A percentile compares a stretch with the other conserved stretches of the same genome.
These are phyloP conservation scores for Ballota nigra DNA, from an alignment of 257 asterid genomes.

Conservation along the genomic window DNA sequence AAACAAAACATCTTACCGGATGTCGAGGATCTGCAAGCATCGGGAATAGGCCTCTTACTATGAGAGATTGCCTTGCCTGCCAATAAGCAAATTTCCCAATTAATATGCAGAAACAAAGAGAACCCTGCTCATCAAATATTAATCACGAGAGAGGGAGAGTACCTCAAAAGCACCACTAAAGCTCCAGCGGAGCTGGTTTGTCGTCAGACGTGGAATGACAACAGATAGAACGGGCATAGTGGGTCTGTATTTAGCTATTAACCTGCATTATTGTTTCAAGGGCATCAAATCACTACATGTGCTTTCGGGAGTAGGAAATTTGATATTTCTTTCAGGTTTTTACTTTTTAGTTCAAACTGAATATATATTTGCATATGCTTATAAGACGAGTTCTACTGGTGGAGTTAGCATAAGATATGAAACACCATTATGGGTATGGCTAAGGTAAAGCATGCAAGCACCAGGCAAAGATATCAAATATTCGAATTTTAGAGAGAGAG, in stretches of 20 bases:
- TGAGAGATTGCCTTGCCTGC: constrained; percentile 90
- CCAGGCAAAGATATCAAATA: background rate
- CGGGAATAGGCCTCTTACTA: constrained; percentile 93
- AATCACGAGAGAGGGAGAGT: background rate
- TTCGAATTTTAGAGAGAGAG: background rate
- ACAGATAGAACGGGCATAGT: constrained; percentile 93
- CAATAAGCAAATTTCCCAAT: background rate
- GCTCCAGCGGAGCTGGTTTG: constrained; percentile 84
- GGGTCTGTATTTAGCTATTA: constrained; percentile 93
- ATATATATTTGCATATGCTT: too few relatives aligned
- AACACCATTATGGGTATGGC: too few relatives aligned
- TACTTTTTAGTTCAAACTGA: too few relatives aligned
- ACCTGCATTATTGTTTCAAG: constrained; percentile 39
- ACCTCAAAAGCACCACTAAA: constrained; percentile 92
- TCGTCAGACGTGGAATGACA: constrained; percentile 82
- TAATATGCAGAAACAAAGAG: background rate
- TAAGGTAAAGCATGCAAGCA: too few relatives aligned
- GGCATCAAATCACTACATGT: background rate
- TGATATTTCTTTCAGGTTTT: background rate
- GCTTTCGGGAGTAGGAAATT: background rate
- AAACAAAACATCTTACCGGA: constrained; percentile 48
- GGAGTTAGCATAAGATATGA: too few relatives aligned
- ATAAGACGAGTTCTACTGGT: too few relatives aligned
- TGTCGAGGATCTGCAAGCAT: constrained; percentile 98
- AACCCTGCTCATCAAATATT: background rate